Percentiles rank a stretch among this genome's conserved stretches.
phyloP scores from a whole-genome alignment of 495 filamentous ascomycete species.

The Echria macrotheca region DNA sequence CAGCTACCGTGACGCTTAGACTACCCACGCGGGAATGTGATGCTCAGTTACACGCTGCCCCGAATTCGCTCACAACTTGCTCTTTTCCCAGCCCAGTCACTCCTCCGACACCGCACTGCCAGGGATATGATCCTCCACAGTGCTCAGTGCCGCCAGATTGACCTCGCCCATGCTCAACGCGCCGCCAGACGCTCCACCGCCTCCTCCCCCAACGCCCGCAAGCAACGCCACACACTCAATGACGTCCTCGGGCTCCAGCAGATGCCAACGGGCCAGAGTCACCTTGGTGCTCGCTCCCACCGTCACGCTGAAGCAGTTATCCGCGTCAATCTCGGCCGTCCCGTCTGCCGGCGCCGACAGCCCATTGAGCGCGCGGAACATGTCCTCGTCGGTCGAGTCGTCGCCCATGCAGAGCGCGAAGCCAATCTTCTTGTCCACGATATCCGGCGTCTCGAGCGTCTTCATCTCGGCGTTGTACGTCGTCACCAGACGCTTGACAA shows the following conservation, averaged over 20 bases:
- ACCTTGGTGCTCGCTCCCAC: conserved; percentile 83
- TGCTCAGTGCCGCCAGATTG: conserved; percentile 40
- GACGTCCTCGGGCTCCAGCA: conserved; percentile 82
- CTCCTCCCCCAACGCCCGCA: conserved; percentile 44
- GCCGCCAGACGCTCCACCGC: conserved; percentile 29
- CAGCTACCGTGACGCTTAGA: background rate
- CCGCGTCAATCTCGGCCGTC: conserved; percentile 41
- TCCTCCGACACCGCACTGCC: too few relatives aligned
- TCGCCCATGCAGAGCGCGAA: conserved; percentile 89
- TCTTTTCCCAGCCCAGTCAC: too few relatives aligned
- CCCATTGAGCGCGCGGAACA: conserved; percentile 60
- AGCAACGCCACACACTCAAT: conserved; percentile 72
- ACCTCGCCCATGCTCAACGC: conserved; percentile 39
- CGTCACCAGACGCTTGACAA: conserved; percentile 69
- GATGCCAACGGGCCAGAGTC: conserved; percentile 79
- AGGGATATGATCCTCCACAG: conserved; percentile 40
- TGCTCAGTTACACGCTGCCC: too few relatives aligned
- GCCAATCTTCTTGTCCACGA: conserved; percentile 47
- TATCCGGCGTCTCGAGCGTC: conserved; percentile 8
- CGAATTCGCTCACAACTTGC: too few relatives aligned
- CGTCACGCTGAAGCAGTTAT: conserved; percentile 78
- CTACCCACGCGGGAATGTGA: too few relatives aligned
- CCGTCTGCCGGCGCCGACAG: conserved; percentile 35
- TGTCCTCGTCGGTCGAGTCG: conserved; percentile 96
- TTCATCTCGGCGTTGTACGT: conserved; percentile 49